These are phyloP conservation scores for Ceratocystis destructans DNA, from an alignment of 2,329 filamentous ascomycete species.

Conservation along the genomic window DNA sequence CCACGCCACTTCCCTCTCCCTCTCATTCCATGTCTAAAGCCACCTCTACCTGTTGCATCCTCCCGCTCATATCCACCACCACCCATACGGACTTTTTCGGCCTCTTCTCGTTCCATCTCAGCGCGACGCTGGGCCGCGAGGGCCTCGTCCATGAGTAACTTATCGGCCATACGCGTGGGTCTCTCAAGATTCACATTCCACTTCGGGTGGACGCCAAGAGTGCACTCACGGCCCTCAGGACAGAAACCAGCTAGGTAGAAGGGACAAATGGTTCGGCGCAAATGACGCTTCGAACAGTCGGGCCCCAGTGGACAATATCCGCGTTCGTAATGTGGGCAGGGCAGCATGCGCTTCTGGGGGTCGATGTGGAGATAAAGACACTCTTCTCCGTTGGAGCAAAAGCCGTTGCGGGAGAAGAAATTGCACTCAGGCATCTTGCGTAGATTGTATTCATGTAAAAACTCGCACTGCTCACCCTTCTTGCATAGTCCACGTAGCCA, in stretches of 20 bases:
- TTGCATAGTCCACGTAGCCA: conserved; percentile 96
- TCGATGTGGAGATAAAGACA: conserved; percentile 88
- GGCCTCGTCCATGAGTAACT: conserved; percentile 42
- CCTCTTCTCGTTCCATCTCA: conserved; percentile 22
- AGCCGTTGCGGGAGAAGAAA: conserved; percentile 84
- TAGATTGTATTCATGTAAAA: conserved; percentile 96
- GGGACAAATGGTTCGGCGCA: conserved; percentile 63
- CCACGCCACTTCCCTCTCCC: conserved; percentile 31
- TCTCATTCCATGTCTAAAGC: conserved; percentile 24
- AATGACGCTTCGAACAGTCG: conserved; percentile 75
- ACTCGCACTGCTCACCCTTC: conserved; percentile 93
- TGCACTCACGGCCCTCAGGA: conserved; percentile 63
- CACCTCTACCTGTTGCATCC: conserved; percentile 24
- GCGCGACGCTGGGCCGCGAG: conserved; percentile 24
- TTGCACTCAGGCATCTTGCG: conserved; percentile 98
- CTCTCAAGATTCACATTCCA: conserved; percentile 68
- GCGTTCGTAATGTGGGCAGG: conserved; percentile 82
- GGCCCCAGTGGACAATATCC: conserved; percentile 91
- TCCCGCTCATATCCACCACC: conserved; percentile 28
- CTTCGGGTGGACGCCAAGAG: conserved; percentile 66
- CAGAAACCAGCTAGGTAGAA: conserved; percentile 94
- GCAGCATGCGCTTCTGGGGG: conserved; percentile 61
- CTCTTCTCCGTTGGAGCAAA: conserved; percentile 93
- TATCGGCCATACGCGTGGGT: conserved; percentile 55
- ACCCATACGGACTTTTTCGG: conserved; percentile 17